phyloP scores from a whole-genome alignment of 495 filamentous ascomycete genomes.

The Penicillium canescens region DNA sequence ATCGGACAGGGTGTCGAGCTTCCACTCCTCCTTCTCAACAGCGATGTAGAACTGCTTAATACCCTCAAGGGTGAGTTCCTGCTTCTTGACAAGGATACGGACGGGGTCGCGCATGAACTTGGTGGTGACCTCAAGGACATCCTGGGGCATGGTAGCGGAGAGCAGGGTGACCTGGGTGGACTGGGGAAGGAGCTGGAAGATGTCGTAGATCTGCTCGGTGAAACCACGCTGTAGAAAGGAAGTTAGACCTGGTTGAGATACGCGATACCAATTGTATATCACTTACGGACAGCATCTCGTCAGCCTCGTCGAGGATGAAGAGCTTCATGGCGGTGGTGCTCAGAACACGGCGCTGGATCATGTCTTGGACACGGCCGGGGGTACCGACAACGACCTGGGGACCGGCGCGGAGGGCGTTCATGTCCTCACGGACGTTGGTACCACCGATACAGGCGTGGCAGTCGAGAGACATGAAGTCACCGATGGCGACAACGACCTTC shows the following conservation, averaged over 20 bases:
- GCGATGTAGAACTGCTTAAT: conserved; percentile 99
- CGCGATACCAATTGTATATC: neutral
- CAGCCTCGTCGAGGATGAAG: conserved; percentile 98
- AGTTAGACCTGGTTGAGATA: conserved; percentile 3
- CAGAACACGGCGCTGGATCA: conserved; percentile 96
- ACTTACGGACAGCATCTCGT: conserved; percentile 95
- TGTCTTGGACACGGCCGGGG: conserved; percentile 95
- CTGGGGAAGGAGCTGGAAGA: conserved; percentile 96
- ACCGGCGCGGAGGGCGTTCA: conserved; percentile 92
- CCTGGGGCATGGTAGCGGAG: conserved; percentile 96
- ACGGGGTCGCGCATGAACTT: conserved; percentile 99
- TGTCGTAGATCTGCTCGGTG: conserved; percentile 99
- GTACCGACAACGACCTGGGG: conserved; percentile 97
- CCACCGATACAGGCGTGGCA: conserved; percentile 99
- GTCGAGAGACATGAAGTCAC: conserved; percentile 99
- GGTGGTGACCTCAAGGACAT: conserved; percentile 98
- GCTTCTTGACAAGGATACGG: conserved; percentile 99
- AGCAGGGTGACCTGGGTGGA: conserved; percentile 97
- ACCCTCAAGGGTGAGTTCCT: conserved; percentile 97
- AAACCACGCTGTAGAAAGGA: conserved; percentile 72
- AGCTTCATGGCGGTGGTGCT: conserved; percentile 98
- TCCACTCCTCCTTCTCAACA: conserved; percentile 99
- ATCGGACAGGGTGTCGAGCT: conserved; percentile 97
- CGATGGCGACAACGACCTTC: conserved; percentile 96
- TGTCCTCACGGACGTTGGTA: conserved; percentile 96